Base-by-base conservation (phyloP, 371 early-diverging fungal genomes). In the Apophysomyces elegans region DNA sequence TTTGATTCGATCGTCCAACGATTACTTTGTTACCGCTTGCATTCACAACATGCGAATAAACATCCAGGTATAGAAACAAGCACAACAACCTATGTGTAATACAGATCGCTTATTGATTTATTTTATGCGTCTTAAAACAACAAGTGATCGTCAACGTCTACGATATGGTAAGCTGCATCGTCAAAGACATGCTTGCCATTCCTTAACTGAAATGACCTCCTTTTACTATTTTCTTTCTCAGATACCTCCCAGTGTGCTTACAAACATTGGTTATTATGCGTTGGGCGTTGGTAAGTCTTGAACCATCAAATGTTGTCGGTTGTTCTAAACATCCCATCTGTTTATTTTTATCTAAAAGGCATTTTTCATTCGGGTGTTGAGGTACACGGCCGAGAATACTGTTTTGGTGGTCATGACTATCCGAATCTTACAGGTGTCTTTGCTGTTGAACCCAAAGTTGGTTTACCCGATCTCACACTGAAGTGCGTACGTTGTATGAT, bases 291-390 rank as follows among this genome's bases (percentile, higher is more conserved):
- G 86, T 75, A 76, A 47, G 72, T 14, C 32, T 18, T 50, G 56
- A 32, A 35, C 58, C 32, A 26, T 26, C 32, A 26, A 26, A 39
- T 37, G 11, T 26, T 26, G 3, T 26, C 2, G 35, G n/a, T 1
- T 21, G 7, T n/a, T 47, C 18, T 7, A n/a, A 18, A 50, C 4
- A 21, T 4, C 9, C 5, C 21, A 6, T 18, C 26, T 38, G 16
- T 39, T 11, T 18, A 35, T 50, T 43, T 43, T 44, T 26, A 12
- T 5, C 26, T 7, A n/a, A 16, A 37, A 86, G 84, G 86, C 21
- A 77, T 84, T n/a, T 86, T 80, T 61, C 86, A 86, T 66, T 84
- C 86, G 37, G 85, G 85, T 8, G 76, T 84, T 16, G 85, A 84
- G 56, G 69, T 86, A 46, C 69, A 74, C 36, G 84, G 73, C 14